Conservation (phyloP, 148 eudicot species). For the Silene uniflora region DNA sequence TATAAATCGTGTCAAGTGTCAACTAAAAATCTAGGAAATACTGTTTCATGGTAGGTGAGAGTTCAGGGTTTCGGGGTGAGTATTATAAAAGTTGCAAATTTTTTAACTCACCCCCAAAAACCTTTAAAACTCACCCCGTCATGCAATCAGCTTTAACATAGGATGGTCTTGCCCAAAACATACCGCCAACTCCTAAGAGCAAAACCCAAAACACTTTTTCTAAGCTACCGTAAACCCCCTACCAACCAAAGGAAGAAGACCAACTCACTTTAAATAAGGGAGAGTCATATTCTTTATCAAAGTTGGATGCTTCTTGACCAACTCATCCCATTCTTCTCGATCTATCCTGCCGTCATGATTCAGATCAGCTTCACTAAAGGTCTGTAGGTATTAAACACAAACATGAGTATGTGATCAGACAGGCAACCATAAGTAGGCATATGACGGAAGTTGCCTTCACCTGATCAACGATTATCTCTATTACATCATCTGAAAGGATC, state of each 20-base stretch:
- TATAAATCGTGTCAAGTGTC: too few species aligned
- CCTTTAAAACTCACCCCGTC: too few species aligned
- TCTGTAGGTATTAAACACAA: constrained; percentile 32
- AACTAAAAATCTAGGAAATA: too few species aligned
- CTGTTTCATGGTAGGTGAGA: too few species aligned
- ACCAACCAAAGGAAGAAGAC: not conserved
- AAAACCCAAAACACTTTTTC: too few species aligned
- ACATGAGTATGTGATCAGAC: not conserved
- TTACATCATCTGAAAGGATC: constrained; percentile 50
- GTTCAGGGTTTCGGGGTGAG: too few species aligned
- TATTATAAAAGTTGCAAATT: too few species aligned
- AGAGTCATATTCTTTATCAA: constrained; percentile 96
- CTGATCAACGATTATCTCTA: constrained; percentile 70
- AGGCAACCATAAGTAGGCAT: not conserved
- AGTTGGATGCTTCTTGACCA: constrained; percentile 73
- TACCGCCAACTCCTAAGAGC: too few species aligned
- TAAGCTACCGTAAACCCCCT: too few species aligned
- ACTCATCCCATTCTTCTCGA: constrained; percentile 79
- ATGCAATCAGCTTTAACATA: too few species aligned
- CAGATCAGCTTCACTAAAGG: constrained; percentile 67
- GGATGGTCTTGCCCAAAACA: too few species aligned
- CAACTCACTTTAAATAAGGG: constrained; percentile 78
- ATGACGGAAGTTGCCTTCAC: constrained; percentile 23
- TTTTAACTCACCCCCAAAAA: too few species aligned
- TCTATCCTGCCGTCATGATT: constrained; percentile 82